phyloP scores from a whole-genome alignment of 805 yeast species.

The Pichia occidentalis region DNA sequence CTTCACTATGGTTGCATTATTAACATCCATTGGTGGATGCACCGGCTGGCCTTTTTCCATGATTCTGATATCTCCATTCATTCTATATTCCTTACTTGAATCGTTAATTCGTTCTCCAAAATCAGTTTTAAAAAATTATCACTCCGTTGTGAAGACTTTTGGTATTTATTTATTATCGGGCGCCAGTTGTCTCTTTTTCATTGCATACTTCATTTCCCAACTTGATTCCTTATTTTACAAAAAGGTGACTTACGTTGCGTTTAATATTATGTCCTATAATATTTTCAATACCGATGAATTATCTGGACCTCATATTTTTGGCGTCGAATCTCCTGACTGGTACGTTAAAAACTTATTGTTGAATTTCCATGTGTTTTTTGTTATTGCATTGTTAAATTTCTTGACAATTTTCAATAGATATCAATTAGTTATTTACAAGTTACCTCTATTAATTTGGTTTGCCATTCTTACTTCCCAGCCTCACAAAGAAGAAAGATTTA shows the following conservation, averaged over 20 bases:
- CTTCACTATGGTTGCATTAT: constrained; percentile 32
- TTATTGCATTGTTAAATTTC: constrained; percentile 37
- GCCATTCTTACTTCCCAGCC: constrained; percentile 66
- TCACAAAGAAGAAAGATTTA: constrained; percentile 88
- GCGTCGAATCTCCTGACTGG: constrained; percentile 72
- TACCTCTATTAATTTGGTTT: constrained; percentile 52
- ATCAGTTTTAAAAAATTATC: constrained; percentile 10
- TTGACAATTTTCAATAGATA: constrained; percentile 13
- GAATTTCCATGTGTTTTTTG: constrained; percentile 59
- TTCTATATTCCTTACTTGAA: constrained; percentile 30
- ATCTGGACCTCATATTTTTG: constrained; percentile 87
- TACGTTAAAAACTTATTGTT: constrained; percentile 62
- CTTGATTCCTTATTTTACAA: constrained; percentile 62
- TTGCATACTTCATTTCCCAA: constrained; percentile 19
- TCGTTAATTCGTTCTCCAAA: constrained; percentile 8
- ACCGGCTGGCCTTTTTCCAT: constrained; percentile 90
- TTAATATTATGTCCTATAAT: constrained; percentile 78
- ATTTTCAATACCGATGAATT: constrained; percentile 60
- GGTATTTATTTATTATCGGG: constrained; percentile 17
- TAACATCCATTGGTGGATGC: constrained; percentile 61
- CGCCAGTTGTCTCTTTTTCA: constrained; percentile 13
- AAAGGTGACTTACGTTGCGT: constrained; percentile 59
- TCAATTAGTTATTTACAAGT: constrained; percentile 20
- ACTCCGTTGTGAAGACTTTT: constrained; percentile 10
- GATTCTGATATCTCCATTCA: constrained; percentile 56